Evolutionary conservation across 257 asterid genomes (phyloP).

Genomic region (Scutellaria minor): DNA sequence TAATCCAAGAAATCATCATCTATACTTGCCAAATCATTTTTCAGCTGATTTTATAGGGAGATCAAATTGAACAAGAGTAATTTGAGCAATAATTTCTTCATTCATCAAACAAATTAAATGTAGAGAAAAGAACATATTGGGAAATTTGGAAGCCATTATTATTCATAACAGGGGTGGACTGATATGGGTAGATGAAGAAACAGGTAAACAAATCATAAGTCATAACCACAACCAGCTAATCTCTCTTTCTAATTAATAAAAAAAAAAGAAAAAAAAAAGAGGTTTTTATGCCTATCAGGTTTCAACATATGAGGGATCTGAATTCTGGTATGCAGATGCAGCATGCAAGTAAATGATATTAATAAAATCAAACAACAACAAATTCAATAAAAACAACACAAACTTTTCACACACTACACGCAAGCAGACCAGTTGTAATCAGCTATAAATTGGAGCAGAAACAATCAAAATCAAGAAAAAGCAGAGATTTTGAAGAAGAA

Average conservation of each 20-base stretch:
- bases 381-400: background rate
- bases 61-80: background rate
- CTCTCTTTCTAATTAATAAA: background rate
- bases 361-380: background rate
- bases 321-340: background rate
- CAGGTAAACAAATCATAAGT: constrained; percentile 14
- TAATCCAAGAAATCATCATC: background rate
- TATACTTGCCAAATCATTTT: background rate
- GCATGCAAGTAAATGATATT: constrained; percentile 32
- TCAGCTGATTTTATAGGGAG: background rate
- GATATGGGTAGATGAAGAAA: constrained; percentile 11
- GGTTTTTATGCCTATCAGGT: background rate
- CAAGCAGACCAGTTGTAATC: background rate
- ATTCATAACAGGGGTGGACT: background rate
- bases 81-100: background rate
- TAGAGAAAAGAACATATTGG: background rate
- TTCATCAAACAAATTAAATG: background rate
- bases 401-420: background rate
- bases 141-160: background rate
- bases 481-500: background rate
- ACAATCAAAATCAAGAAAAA: constrained; percentile 20
- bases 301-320: constrained; percentile 21
- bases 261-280: no score
- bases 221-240: no score
- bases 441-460: background rate